Evolutionary conservation across 441 rosid genomes (phyloP).

Genomic region (Breynia disticha): DNA sequence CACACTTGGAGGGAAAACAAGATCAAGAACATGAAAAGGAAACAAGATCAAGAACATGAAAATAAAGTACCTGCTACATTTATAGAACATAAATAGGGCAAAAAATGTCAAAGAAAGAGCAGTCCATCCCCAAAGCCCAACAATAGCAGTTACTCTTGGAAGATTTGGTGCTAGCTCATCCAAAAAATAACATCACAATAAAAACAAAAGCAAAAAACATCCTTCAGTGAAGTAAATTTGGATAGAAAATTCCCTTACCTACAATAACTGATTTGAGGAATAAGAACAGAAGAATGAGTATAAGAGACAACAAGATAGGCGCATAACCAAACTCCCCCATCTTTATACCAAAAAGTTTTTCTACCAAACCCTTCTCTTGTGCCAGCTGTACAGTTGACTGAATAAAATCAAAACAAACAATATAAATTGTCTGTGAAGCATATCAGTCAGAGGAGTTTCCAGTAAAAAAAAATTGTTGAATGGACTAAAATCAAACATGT

Average conservation of each 20-base stretch:
- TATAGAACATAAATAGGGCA: conserved; percentile 53
- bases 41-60: conserved; percentile 7
- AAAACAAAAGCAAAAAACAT: conserved; percentile 6
- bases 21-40: neutral
- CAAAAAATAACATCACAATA: conserved; percentile 16
- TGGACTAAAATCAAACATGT: neutral
- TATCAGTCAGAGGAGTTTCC: neutral
- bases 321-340: conserved; percentile 57
- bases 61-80: conserved; percentile 62
- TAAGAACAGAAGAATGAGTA: conserved; percentile 39
- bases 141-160: conserved; percentile 71
- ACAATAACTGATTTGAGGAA: conserved; percentile 66
- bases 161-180: conserved; percentile 53
- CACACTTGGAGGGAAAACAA: neutral
- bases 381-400: conserved; percentile 60
- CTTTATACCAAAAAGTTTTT: conserved; percentile 45
- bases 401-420: conserved; percentile 5
- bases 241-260: conserved; percentile 31
- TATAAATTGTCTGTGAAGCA: neutral
- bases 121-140: conserved; percentile 80
- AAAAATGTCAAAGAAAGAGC: conserved; percentile 51
- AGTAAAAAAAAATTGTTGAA: neutral
- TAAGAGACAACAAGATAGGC: conserved; percentile 46
- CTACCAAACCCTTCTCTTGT: conserved; percentile 29
- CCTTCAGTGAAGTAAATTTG: conserved; percentile 6